Evolutionary conservation across 306 rosid genomes (phyloP), one percentile per base, ranked within the genome.

Genomic region (Fagus crenata): DNA sequence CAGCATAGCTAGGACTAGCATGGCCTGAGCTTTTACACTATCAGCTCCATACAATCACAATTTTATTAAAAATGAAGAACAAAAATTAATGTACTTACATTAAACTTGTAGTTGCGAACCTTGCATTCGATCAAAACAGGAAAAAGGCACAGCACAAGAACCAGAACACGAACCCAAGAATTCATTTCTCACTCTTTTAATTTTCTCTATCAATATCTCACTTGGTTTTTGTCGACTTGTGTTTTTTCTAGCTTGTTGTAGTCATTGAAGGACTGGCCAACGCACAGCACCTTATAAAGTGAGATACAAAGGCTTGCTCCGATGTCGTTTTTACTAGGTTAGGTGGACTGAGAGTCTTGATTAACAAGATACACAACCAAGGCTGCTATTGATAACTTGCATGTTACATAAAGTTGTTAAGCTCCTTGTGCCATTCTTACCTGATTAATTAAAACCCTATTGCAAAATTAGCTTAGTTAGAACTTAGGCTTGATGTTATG

Each of bases 121-220:
- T 77, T 89, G 87, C 92, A 90, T 49, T 94, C 86, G 8, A 94
- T 92, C 79, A 90, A 74, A 81, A 79, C 89, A 31, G 97, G 97
- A 71, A 85, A 80, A 85, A 92, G 63, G 82, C 87, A 90, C 15
- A 79, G 79, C 74, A 84, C 51, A n/a, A 92, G 83, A 75, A 92
- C 74, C 15, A 90, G 54, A 42, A 83, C 17, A 49, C 86, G 83
- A 85, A 85, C 56, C 85, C 85, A 17, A 49, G 73, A 86, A 40
- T 22, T 85, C 98, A 93, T 93, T 75, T 58, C 61, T 78, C 43
- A 39, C 79, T 73, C 37, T 46, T 63, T 73, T 61, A 76, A 22
- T 4, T 14, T 54, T 36, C 64, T 40, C 7, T 17, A 69, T 12
- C 49, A 12, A 31, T 55, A 60, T 59, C 51, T 71, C 14, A 6